These are phyloP conservation scores for Elsinoe arachidis DNA, from an alignment of 2,329 filamentous ascomycete genomes.

Conservation along the genomic window DNA sequence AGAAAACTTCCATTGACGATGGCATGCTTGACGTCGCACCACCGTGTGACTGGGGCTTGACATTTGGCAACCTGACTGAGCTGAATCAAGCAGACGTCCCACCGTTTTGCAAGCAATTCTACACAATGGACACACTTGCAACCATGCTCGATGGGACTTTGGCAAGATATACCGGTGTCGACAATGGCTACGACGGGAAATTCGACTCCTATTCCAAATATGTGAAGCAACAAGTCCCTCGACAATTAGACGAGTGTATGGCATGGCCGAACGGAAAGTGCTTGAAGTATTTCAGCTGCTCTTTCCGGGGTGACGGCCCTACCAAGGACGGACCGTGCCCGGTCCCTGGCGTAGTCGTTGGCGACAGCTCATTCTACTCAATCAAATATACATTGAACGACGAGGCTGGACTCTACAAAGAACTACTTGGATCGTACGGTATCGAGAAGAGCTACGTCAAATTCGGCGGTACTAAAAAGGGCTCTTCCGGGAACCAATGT, in stretches of 20 bases:
- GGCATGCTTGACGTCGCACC: neutral
- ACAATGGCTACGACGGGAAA: conserved; percentile 13
- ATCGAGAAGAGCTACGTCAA: conserved; percentile 3
- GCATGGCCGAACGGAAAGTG: conserved; percentile 1
- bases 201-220: conserved; percentile 13
- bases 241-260: conserved; percentile 3
- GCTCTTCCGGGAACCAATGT: neutral
- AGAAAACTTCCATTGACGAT: neutral
- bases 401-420: conserved; percentile 10
- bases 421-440: neutral
- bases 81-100: neutral
- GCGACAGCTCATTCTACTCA: neutral
- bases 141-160: conserved; percentile 12
- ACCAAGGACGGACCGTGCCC: neutral
- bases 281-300: neutral
- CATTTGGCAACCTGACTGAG: neutral
- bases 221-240: conserved; percentile 6
- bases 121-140: neutral
- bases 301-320: neutral
- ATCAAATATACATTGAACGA: neutral
- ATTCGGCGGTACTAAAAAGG: neutral
- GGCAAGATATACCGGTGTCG: conserved; percentile 9
- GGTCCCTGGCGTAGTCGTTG: neutral
- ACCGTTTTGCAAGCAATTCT: neutral
- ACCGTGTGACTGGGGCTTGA: neutral